Base-by-base conservation (phyloP, 441 rosid species). In the Populus hybrid region DNA sequence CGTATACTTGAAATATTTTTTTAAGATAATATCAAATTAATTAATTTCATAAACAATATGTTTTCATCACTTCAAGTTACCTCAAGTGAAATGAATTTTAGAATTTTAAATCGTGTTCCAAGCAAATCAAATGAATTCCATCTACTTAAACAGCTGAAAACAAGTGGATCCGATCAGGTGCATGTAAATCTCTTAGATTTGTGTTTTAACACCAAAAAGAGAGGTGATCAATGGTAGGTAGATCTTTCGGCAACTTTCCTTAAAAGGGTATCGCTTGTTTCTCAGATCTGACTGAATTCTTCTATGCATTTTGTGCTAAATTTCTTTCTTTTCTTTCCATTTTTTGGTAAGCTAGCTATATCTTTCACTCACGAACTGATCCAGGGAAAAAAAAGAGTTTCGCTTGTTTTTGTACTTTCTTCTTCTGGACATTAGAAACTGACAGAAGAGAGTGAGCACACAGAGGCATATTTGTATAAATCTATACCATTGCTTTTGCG, bases 391-490 rank as follows among this genome's bases (percentile, higher is more conserved):
- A 1, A 40, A 26, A 5, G 8, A 7, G 12, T 21, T 24, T 16
- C 75, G 11, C 23, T 61, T 75, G 10, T 61, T 20, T 23, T 34
- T 79, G 24, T 26, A 10, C 8, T 64, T 38, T 34, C 5, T 18
- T 50, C 38, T 78, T 75, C 75, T 72, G 78, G 90, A 74, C 73
- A 84, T 73, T 73, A 59, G 92, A 93, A 91, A 81, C 88, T 95
- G 98, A 95, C 99, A 93, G 99, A 93, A 95, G 99, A 95, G 99
- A 92, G 97, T 91, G 99, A 92, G 98, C 98, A 95, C 99, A 85
- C 93, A 91, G 88, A 87, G 93, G 95, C 87, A 84, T 61, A 23
- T 71, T 87, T 86, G 91, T 89, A 93, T 90, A 79, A 76, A 32
- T 70, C 76, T 88, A 87, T 91, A 85, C 91, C 79, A 69, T 76